Base-by-base conservation (phyloP, 2,329 filamentous ascomycete species). In the Aspergillus carbonarius region DNA sequence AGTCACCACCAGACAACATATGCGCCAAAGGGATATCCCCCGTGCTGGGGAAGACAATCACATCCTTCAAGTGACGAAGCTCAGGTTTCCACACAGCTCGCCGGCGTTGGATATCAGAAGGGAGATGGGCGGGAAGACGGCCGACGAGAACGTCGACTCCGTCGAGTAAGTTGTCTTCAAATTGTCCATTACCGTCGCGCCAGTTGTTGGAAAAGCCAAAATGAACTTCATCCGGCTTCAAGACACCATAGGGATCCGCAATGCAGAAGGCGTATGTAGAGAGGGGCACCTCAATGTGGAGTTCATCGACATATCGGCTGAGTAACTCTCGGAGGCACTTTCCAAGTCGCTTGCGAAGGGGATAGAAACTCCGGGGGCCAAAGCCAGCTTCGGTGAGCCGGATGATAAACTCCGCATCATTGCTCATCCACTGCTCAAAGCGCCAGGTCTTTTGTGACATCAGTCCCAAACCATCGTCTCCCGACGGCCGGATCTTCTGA, bases 1-100 rank as follows among this genome's bases (percentile, higher is more conserved):
- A 88, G 65, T 88, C 86, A 8, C 86, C 86, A 5, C 85, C 86
- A 23, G 86, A 86, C 0, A 88, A 72, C 67, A 85, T 83, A n/a
- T 78, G 78, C 0, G 85, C 86, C 0, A 86, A 71, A 0, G 86
- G 82, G 15, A 76, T 78, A 7, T 73, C 62, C 0, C 86, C 86
- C 57, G 70, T 76, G 0, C 76, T 78, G 0, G 86, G 74, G 61
- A 88, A 87, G 0, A 88, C 77, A 13, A 85, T 80, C 0, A 87
- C 78, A 65, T 88, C 82, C 47, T 79, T 78, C 8, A 86, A 76
- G 63, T 85, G 79, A 0, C 79, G 76, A 0, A 88, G 76, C 50
- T 83, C 77, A 1, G 73, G 73, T 50, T 81, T 79, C 64, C 76
- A 81, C 0, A 84, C 78, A 1, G 81, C 80, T 32, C 69, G 68